These are phyloP conservation scores for Penicillium thymicola DNA, from an alignment of 2,329 filamentous ascomycete species.

Conservation along the genomic window DNA sequence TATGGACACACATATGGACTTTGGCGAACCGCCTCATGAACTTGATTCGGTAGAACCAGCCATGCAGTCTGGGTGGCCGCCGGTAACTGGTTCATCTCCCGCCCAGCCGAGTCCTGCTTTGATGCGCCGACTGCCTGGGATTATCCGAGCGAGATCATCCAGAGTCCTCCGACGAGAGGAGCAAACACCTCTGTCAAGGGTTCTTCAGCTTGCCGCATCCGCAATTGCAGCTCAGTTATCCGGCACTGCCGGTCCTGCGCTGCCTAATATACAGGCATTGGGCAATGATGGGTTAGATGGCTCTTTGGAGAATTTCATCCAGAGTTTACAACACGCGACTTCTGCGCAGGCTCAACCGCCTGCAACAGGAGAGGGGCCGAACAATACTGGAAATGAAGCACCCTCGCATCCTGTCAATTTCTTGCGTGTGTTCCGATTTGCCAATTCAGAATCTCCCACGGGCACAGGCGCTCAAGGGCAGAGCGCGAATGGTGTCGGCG, in stretches of 20 bases:
- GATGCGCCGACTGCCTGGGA: slow-evolving; percentile 40
- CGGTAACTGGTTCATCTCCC: slow-evolving; percentile 26
- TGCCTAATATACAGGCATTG: slow-evolving; percentile 54
- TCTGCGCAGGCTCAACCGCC: slow-evolving; percentile 50
- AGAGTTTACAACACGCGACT: slow-evolving; percentile 61
- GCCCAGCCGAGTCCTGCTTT: slow-evolving; percentile 30
- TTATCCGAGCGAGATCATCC: slow-evolving; percentile 53
- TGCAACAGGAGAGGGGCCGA: slow-evolving; percentile 34
- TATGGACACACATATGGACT: slow-evolving; percentile 42
- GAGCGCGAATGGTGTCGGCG: slow-evolving; percentile 25
- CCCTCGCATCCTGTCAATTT: slow-evolving; percentile 61
- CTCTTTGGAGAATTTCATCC: slow-evolving; percentile 61
- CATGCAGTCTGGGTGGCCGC: slow-evolving; percentile 29
- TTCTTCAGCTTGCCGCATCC: slow-evolving; percentile 61
- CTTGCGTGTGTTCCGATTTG: slow-evolving; percentile 66
- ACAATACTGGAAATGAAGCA: slow-evolving; percentile 37
- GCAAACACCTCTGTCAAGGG: slow-evolving; percentile 59
- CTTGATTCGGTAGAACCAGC: slow-evolving; percentile 44
- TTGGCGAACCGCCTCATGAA: slow-evolving; percentile 39
- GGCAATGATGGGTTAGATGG: slow-evolving; percentile 58
- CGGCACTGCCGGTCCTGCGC: slow-evolving; percentile 55
- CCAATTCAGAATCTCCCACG: slow-evolving; percentile 47
- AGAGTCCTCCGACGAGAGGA: slow-evolving; percentile 56
- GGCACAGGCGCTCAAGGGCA: slow-evolving; percentile 21
- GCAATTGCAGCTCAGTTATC: slow-evolving; percentile 64